phyloP scores from a whole-genome alignment of 768 basidiomycete species.

The Calocybe cyanea region DNA sequence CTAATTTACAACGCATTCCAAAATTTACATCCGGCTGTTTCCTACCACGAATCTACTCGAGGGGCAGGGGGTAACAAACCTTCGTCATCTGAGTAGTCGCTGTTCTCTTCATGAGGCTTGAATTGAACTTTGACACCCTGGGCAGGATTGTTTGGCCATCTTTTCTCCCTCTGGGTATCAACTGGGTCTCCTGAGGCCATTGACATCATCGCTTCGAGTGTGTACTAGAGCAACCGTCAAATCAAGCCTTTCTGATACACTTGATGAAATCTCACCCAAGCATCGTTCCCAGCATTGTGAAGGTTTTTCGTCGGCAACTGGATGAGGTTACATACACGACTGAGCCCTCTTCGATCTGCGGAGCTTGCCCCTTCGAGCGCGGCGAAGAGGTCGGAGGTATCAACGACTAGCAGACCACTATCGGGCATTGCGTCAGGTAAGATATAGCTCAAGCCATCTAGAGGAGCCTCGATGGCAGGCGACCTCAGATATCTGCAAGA shows the following conservation, averaged over 20 bases:
- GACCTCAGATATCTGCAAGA: constrained; percentile 49
- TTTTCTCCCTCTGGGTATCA: constrained; percentile 71
- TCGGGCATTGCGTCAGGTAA: constrained; percentile 55
- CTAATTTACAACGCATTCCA: too few species aligned
- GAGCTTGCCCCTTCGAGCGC: constrained; percentile 63
- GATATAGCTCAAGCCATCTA: constrained; percentile 47
- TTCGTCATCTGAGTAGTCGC: constrained; percentile 44
- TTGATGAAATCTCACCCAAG: constrained; percentile 49
- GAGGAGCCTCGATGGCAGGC: constrained; percentile 43
- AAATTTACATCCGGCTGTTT: too few species aligned
- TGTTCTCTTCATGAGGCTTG: constrained; percentile 56
- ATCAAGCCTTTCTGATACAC: too few species aligned
- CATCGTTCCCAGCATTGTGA: constrained; percentile 89
- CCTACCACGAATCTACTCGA: constrained; percentile 10
- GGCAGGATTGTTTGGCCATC: constrained; percentile 68
- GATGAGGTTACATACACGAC: constrained; percentile 60
- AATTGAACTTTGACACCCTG: constrained; percentile 52
- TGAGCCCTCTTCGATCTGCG: constrained; percentile 51
- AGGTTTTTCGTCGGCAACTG: constrained; percentile 50
- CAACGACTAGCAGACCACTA: constrained; percentile 59
- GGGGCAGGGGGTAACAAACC: constrained; percentile 25
- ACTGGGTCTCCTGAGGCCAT: constrained; percentile 76
- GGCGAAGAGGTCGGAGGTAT: constrained; percentile 72
- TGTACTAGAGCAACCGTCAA: constrained; percentile 49
- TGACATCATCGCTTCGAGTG: constrained; percentile 55